These are phyloP conservation scores for Talaromyces amestolkiae DNA, from an alignment of 2,329 filamentous ascomycete species.

Conservation along the genomic window DNA sequence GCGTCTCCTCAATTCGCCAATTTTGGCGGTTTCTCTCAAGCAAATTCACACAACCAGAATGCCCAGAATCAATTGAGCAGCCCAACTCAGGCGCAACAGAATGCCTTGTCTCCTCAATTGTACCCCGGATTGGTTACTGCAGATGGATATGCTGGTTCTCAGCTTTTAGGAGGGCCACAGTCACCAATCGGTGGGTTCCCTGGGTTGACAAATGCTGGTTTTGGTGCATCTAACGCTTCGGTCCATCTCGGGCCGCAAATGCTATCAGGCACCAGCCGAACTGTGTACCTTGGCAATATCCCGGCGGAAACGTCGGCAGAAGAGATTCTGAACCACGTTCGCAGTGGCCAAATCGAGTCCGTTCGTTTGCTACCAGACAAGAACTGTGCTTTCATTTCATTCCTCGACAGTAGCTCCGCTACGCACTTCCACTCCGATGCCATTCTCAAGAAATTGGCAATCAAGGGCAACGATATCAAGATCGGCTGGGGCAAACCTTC, in stretches of 20 bases:
- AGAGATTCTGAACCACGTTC: slow-evolving; percentile 92
- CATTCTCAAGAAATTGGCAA: slow-evolving; percentile 98
- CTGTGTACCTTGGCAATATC: slow-evolving; percentile 96
- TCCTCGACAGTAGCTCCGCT: slow-evolving; percentile 93
- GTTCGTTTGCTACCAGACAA: slow-evolving; percentile 94
- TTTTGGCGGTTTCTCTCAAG: slow-evolving; percentile 71
- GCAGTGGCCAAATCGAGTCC: slow-evolving; percentile 98
- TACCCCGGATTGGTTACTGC: slow-evolving; percentile 86
- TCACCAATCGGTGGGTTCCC: slow-evolving; percentile 78
- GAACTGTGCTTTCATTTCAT: slow-evolving; percentile 99
- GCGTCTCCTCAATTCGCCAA: slow-evolving; percentile 88
- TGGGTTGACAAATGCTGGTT: slow-evolving; percentile 59
- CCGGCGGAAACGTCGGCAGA: slow-evolving; percentile 96
- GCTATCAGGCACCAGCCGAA: slow-evolving; percentile 87
- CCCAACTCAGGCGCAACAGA: slow-evolving; percentile 68
- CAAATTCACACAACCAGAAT: slow-evolving; percentile 56
- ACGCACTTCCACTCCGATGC: slow-evolving; percentile 99
- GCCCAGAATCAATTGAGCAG: slow-evolving; percentile 64
- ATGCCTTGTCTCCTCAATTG: slow-evolving; percentile 69
- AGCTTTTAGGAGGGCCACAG: slow-evolving; percentile 77
- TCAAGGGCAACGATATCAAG: slow-evolving; percentile 99
- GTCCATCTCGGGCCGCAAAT: slow-evolving; percentile 75
- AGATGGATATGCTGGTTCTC: slow-evolving; percentile 74
- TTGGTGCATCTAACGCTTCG: slow-evolving; percentile 67
- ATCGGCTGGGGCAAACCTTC: slow-evolving; percentile 99